phyloP scores from a whole-genome alignment of 805 yeast species.

The Kregervanrija fluxuum region DNA sequence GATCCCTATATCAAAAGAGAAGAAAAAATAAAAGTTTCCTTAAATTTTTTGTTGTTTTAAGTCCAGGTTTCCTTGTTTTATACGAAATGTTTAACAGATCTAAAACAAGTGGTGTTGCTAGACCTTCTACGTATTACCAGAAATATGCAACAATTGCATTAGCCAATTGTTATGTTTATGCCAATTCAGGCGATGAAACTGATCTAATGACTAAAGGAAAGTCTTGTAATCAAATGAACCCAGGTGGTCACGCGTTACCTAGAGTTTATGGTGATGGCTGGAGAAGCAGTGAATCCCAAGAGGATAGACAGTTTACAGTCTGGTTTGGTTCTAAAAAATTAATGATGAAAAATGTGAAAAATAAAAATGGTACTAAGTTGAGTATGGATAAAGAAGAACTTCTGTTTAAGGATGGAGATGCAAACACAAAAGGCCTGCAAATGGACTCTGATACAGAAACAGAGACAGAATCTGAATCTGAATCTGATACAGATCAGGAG shows the following conservation, averaged over 20 bases:
- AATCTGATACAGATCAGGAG: constrained; percentile 1
- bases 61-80: constrained; percentile 62
- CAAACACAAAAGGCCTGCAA: background rate
- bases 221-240: constrained; percentile 37
- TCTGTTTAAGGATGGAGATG: background rate
- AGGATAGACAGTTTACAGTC: constrained; percentile 68
- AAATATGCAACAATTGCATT: constrained; percentile 57
- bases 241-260: constrained; percentile 57
- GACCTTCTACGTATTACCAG: constrained; percentile 41
- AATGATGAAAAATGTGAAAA: constrained; percentile 24
- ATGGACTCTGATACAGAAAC: background rate
- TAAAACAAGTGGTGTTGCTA: constrained; percentile 33
- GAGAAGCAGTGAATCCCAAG: constrained; percentile 72
- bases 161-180: constrained; percentile 63
- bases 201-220: constrained; percentile 42
- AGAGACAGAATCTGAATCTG: constrained; percentile 7
- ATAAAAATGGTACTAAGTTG: background rate
- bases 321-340: constrained; percentile 71
- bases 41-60: constrained; percentile 52
- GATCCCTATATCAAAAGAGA: constrained; percentile 61
- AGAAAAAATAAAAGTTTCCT: constrained; percentile 62
- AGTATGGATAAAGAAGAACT: background rate
- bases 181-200: constrained; percentile 53
- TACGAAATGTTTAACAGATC: constrained; percentile 46
- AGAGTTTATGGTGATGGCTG: constrained; percentile 77